Base-by-base conservation (phyloP, 2,329 filamentous ascomycete genomes). In the Colletotrichum graminicola region DNA sequence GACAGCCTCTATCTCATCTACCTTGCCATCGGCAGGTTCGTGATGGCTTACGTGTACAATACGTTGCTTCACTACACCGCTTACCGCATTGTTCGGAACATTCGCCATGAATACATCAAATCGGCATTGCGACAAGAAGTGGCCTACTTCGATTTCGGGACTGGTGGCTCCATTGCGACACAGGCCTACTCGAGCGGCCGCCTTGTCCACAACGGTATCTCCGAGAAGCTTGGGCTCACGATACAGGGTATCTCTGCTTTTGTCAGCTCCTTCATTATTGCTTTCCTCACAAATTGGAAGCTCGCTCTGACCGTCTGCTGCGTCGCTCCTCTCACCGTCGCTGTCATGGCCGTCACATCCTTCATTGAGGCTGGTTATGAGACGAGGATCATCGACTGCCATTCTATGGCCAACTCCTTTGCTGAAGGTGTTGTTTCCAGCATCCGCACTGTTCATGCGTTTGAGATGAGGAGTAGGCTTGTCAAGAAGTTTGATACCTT, bases 131-230 rank as follows among this genome's bases (percentile, higher is more conserved):
- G 49, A 10, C 49, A 51, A 18, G 49, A 51, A 7, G 49, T 51
- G 12, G 49, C 49, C 23, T 51, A 51, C 26, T 51, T 51, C 14
- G 49, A 51, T 18, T 26, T 29, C 12, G 49, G 23, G 26, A 29
- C n/a, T 16, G 49, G 49, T 10, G 49, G 49, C 49, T 84, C 83
- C 34, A 78, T 82, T 29, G 75, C 84, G 3, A 80, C 78, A 3
- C 79, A 83, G 62, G 81, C 82, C 14, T 84, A 84, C 0, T 83
- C 82, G 0, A 85, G 83, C 61, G 82, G 81, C n/a, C 79, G 80
- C 18, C 76, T 82, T 36, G 80, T 84, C 45, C 81, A 82, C 51
- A 75, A 76, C 16, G 83, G 82, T 36, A 82, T 83, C 29, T 71
- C 80, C 0, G 81, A 83, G 65, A 83, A 83, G 68, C 75, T 84